A percentile compares a stretch with the other conserved stretches of the same genome.
phyloP scores from a whole-genome alignment of 2,329 filamentous ascomycete genomes.

The Fonsecaea pugnacius region DNA sequence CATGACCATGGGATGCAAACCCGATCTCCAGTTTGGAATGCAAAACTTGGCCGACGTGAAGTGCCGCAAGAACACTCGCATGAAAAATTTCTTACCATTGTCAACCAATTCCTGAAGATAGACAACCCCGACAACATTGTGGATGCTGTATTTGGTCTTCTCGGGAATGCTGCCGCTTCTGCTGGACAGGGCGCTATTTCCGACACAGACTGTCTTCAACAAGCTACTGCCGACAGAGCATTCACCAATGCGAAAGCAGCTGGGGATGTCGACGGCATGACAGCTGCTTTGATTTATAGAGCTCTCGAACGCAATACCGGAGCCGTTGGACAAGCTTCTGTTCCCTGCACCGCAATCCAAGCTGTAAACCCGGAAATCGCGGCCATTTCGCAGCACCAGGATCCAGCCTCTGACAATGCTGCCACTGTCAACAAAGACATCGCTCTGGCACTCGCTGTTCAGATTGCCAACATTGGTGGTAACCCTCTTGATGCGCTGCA shows the following conservation, averaged over 20 bases:
- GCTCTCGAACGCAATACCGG: slow-evolving; percentile 66
- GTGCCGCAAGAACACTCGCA: slow-evolving; percentile 65
- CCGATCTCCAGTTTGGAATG: slow-evolving; percentile 18
- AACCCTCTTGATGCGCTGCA: slow-evolving; percentile 66
- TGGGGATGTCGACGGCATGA: slow-evolving; percentile 59
- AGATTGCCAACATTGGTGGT: slow-evolving; percentile 65
- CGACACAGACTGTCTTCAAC: slow-evolving; percentile 64
- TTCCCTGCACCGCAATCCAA: slow-evolving; percentile 58
- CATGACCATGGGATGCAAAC: slow-evolving; percentile 15
- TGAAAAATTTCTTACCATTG: slow-evolving; percentile 53
- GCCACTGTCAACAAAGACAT: slow-evolving; percentile 65
- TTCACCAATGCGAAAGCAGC: slow-evolving; percentile 64
- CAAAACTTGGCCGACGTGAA: slow-evolving; percentile 46
- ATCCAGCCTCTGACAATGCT: slow-evolving; percentile 64
- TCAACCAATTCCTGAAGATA: slow-evolving; percentile 50
- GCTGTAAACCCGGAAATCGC: slow-evolving; percentile 69
- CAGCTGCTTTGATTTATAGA: slow-evolving; percentile 58
- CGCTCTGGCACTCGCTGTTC: slow-evolving; percentile 61
- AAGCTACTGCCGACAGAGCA: slow-evolving; percentile 62
- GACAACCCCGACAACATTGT: slow-evolving; percentile 56
- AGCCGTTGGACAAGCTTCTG: slow-evolving; percentile 61
- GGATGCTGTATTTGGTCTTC: slow-evolving; percentile 58
- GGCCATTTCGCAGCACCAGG: slow-evolving; percentile 68
- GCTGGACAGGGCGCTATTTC: slow-evolving; percentile 55
- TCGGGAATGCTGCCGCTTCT: slow-evolving; percentile 58